Percentiles rank a stretch among this genome's conserved stretches.
Conservation (phyloP, 768 basidiomycete genomes). For the Tylopilus balloui region DNA sequence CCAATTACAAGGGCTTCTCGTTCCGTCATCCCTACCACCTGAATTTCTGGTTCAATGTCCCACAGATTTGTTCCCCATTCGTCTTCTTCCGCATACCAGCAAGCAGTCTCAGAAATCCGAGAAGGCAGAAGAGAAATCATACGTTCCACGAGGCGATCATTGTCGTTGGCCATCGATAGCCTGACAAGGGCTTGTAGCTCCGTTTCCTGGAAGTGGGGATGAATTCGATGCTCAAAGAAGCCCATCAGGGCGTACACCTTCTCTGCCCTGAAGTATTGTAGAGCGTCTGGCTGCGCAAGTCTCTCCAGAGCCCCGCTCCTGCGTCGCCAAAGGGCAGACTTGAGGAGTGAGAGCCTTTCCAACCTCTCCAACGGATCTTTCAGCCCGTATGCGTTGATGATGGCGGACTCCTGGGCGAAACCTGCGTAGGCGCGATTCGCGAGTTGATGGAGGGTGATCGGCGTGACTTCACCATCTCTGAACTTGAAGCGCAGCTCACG, state of each 20-base stretch:
- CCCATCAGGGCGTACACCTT: slow-evolving; percentile 26
- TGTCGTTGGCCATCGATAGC: slow-evolving; percentile 12
- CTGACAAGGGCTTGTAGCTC: slow-evolving; percentile 19
- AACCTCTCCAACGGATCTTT: slow-evolving; percentile 22
- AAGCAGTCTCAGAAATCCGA: not conserved
- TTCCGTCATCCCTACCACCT: slow-evolving; percentile 18
- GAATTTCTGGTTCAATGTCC: slow-evolving; percentile 19
- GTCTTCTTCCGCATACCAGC: slow-evolving; percentile 9
- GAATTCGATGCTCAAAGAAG: slow-evolving; percentile 11
- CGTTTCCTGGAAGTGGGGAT: slow-evolving; percentile 10
- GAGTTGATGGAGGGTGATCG: slow-evolving; percentile 22
- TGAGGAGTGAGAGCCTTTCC: slow-evolving; percentile 19
- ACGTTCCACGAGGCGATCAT: slow-evolving; percentile 17
- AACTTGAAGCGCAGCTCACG: slow-evolving; percentile 15
- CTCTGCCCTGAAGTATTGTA: slow-evolving; percentile 11
- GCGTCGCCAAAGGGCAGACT: slow-evolving; percentile 23
- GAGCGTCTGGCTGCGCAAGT: not conserved
- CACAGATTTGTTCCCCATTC: slow-evolving; percentile 14
- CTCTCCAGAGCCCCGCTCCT: not conserved
- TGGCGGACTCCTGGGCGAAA: slow-evolving; percentile 14
- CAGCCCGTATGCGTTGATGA: slow-evolving; percentile 20
- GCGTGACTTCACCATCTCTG: slow-evolving; percentile 6
- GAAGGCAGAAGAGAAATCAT: slow-evolving; percentile 19
- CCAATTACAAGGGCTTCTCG: slow-evolving; percentile 18
- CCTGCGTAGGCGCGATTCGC: slow-evolving; percentile 19